Base-by-base conservation (phyloP, 192 early-diverging fungal species). In the Entomortierella chlamydospora region DNA sequence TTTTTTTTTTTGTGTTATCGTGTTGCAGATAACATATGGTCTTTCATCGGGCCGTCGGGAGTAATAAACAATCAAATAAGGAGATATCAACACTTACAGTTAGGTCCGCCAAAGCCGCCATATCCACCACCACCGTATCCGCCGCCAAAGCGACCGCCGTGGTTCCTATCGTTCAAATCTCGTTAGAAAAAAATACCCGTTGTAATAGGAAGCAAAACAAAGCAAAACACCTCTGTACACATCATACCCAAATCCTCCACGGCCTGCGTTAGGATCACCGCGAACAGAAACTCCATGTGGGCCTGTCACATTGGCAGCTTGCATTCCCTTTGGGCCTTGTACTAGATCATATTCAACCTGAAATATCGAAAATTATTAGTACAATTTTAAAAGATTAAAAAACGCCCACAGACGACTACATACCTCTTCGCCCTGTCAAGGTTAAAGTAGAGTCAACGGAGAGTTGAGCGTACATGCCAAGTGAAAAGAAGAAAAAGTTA, bases 261-360 rank as follows among this genome's bases (percentile, higher is more conserved):
- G 69, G 22, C 83, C 83, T 5, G 80, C 73, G 51, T 86, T 89
- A 6, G 88, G 91, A 76, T 96, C 94, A 15, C 95, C 95, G n/a
- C 86, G 86, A 49, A 96, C 95, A 68, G 83, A 82, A 3, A 63
- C 61, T 49, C 93, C 92, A 61, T 84, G 72, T 1, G 93, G 93
- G 9, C 94, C 94, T 22, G 93, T 89, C 11, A 95, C 94, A 42
- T 93, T 87, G 12, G 93, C 88, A 2, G 95, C 95, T 71, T 94
- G 93, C 64, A 91, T 80, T 0, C 95, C 95, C 74, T 96, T 96
- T 34, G 91, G 85, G 7, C 95, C 94, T 49, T 87, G 82, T 17
- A 86, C 82, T 12, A 91, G 60, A 39, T 91, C 90, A 62, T 90
- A 93, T 49, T 93, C 92, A 22, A 93, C 92, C 89, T 89, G 22